phyloP scores from a whole-genome alignment of 148 eudicot species.

The Amaranthus hypochondriacus region DNA sequence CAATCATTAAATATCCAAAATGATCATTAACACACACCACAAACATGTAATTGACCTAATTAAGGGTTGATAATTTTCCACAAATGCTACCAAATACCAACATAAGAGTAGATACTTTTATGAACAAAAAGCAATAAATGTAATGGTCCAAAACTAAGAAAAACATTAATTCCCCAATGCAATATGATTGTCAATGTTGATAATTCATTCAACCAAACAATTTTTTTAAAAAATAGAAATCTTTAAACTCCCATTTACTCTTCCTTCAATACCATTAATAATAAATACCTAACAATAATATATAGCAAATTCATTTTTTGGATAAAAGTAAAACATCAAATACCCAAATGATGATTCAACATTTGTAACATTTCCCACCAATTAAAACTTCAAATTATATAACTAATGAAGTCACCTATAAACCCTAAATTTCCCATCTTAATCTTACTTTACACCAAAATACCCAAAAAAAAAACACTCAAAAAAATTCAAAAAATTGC shows the following conservation, averaged over 20 bases:
- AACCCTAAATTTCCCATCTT: neutral
- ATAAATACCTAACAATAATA: neutral
- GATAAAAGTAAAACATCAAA: too few species aligned
- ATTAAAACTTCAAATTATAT: neutral
- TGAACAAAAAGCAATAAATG: neutral
- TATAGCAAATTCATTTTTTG: neutral
- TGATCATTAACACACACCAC: conserved; percentile 1
- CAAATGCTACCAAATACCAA: neutral
- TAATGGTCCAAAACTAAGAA: conserved; percentile 18
- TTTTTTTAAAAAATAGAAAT: neutral
- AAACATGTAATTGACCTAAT: neutral
- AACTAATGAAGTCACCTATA: neutral
- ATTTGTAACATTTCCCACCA: neutral
- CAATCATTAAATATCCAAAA: neutral
- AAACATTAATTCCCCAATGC: conserved; percentile 4
- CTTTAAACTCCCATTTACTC: neutral
- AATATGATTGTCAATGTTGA: neutral
- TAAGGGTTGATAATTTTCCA: neutral
- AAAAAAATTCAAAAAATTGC: neutral
- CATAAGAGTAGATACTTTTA: neutral
- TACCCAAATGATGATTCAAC: neutral
- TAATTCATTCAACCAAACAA: neutral
- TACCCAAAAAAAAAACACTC: neutral
- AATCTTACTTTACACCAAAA: neutral
- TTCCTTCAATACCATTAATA: neutral